These are phyloP conservation scores for Colletotrichum eremochloae DNA, from an alignment of 2,329 filamentous ascomycete genomes.

Conservation along the genomic window DNA sequence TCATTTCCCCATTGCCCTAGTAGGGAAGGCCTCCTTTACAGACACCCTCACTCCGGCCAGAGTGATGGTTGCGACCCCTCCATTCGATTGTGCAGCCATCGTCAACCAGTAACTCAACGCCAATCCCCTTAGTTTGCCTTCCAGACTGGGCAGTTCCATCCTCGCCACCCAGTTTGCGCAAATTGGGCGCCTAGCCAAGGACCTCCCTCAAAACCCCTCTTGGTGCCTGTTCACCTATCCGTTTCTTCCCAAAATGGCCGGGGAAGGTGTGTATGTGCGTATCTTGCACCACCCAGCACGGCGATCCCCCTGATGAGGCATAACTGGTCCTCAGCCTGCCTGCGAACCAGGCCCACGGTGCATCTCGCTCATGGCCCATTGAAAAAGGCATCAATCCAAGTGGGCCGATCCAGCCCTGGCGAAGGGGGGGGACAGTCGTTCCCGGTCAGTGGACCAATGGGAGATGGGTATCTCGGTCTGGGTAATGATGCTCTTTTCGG, in stretches of 20 bases:
- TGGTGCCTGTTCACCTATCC: background rate
- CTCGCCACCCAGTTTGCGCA: slow-evolving; percentile 17
- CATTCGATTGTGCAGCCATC: slow-evolving; percentile 1
- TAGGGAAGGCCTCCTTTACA: background rate
- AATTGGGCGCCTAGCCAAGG: slow-evolving; percentile 16
- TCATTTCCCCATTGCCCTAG: background rate
- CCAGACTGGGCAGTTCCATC: background rate
- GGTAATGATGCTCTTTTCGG: slow-evolving; percentile 2
- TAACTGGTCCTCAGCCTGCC: background rate
- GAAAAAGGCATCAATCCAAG: background rate
- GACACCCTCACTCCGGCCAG: slow-evolving; percentile 20
- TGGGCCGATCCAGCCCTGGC: slow-evolving; percentile 14
- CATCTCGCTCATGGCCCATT: background rate
- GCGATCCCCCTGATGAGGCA: slow-evolving; percentile 9
- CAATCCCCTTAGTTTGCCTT: slow-evolving; percentile 9
- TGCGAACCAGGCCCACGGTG: slow-evolving; percentile 14
- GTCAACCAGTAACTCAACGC: slow-evolving; percentile 23
- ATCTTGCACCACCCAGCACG: slow-evolving; percentile 13
- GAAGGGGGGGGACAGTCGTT: background rate
- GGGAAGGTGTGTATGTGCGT: slow-evolving; percentile 3
- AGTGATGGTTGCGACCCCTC: slow-evolving; percentile 16
- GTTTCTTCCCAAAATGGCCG: slow-evolving; percentile 13
- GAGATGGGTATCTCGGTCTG: slow-evolving; percentile 7
- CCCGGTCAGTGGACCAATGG: slow-evolving; percentile 15
- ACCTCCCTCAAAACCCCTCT: background rate